Evolutionary conservation across 371 early-diverging fungal species (phyloP), one percentile per base, ranked within the genome.

Genomic region (Mucor lusitanicus): DNA sequence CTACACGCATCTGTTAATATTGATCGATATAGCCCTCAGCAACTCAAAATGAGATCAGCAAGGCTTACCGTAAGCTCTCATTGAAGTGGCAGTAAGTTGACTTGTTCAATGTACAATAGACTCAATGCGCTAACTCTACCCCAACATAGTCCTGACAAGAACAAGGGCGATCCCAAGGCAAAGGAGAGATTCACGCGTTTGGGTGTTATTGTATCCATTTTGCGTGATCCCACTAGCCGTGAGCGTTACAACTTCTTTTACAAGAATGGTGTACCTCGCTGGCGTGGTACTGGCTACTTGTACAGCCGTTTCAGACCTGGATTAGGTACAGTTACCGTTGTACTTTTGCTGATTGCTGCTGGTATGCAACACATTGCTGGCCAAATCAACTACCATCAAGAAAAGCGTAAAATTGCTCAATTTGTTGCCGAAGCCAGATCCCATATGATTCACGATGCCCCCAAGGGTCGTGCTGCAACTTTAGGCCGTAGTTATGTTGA

Each of bases 21-120:
- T 25, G 25, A 5, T 53, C 46, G 6, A 8, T 27, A 33, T 68
- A 83, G 39, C 88, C 92, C 53, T 77, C 80, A 39, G 94, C 96
- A 27, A 76, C 86, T 13, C 88, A 90, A 46, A 65, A 78, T 21
- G 92, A 95, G 19, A 93, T 98, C 73, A 90, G 87, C 71, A 86
- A 82, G 62, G 91, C 98, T 17, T 98, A 92, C 85, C 88, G 95
- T 63, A 95, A 94, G 79, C 83, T 95, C 37, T 97, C 98, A 6
- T 85, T 93, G 37, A 91, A 92, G 67, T 94, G 94, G 75, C 99
- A 99, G 90, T 90, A 87, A 79, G 88, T 73, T 1, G 27, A 28
- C 13, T 50, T 39, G 65, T 53, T 62, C 39, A 13, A 42, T 13
- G 28, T 15, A 3, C 25, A 42, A 39, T 27, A 3, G 9, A 28